Evolutionary conservation across 2,329 filamentous ascomycete genomes (phyloP), one percentile per base, ranked within the genome.

Genomic region (Diplodia intermedia): DNA sequence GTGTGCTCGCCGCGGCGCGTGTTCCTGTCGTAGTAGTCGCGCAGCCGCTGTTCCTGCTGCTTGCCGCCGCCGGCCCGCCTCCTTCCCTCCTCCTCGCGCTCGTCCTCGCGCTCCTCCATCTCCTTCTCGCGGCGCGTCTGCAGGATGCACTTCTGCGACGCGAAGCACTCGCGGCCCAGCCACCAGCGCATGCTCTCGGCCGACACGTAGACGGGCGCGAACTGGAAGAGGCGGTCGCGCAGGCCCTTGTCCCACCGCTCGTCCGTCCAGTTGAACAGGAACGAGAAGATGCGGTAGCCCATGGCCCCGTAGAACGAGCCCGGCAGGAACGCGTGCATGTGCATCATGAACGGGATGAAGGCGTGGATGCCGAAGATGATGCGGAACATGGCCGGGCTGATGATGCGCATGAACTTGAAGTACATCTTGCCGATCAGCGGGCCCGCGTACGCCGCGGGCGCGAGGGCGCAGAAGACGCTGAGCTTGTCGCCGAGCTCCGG

Each of bases 181-280:
- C 94, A 97, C 94, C 94, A 98, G 6, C 92, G 86, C 92, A 97
- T 97, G 69, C 89, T 90, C 80, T 97, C 93, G 0, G 92, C 87
- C 72, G 90, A 93, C 62, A 97, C 92, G 74, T 96, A 97, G 0
- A 97, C 92, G 1, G 94, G 94, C 0, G 93, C 89, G 72, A 97
- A 97, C 74, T 95, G 92, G 77, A 98, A 97, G 86, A 96, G 90
- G 52, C 94, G 89, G 75, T 92, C 82, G 69, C 91, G 85, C 15
- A 97, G 81, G 7, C 85, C 92, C 9, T 89, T 87, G 70, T 97
- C 94, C 94, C 94, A 97, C 8, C 92, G 86, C 11, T 79, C 82
- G 75, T 98, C 94, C 0, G 87, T 89, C 94, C 94, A 98, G 75
- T 90, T 86, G 78, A 98, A 97, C 1, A 98, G 82, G 75, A 94